A percentile compares a stretch with the other conserved stretches of the same genome.
phyloP scores from a whole-genome alignment of 495 filamentous ascomycete species.

The Penicillium arizonense region DNA sequence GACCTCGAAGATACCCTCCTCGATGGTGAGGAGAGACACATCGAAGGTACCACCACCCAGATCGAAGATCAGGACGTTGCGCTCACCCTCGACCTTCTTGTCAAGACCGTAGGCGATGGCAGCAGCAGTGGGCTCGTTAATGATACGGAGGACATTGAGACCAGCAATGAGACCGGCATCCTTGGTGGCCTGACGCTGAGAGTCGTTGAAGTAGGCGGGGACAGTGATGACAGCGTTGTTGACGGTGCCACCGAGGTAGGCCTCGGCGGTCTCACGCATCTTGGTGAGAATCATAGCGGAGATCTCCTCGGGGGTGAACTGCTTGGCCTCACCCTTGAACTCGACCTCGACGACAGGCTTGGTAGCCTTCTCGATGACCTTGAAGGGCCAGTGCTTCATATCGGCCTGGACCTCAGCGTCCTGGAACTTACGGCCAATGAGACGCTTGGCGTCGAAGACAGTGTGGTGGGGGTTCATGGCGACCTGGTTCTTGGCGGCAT shows the following conservation, averaged over 20 bases:
- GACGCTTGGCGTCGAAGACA: slow-evolving; percentile 97
- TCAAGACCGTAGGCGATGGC: slow-evolving; percentile 97
- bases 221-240: slow-evolving; percentile 95
- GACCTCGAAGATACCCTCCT: slow-evolving; percentile 99
- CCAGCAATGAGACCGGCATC: slow-evolving; percentile 95
- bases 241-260: slow-evolving; percentile 86
- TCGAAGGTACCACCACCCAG: slow-evolving; percentile 99
- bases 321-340: slow-evolving; percentile 91
- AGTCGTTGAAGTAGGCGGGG: slow-evolving; percentile 97
- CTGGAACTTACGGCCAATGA: slow-evolving; percentile 91
- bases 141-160: slow-evolving; percentile 92
- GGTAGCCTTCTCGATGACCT: slow-evolving; percentile 83
- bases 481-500: slow-evolving; percentile 99
- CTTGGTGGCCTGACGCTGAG: slow-evolving; percentile 96
- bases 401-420: slow-evolving; percentile 98
- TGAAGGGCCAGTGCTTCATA: slow-evolving; percentile 98
- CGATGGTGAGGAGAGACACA: slow-evolving; percentile 97
- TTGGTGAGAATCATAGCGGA: slow-evolving; percentile 82
- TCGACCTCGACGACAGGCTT: slow-evolving; percentile 93
- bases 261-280: slow-evolving; percentile 94
- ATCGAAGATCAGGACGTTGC: slow-evolving; percentile 99
- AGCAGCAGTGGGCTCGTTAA: slow-evolving; percentile 95
- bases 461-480: slow-evolving; percentile 98
- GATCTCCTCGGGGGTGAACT: slow-evolving; percentile 89
- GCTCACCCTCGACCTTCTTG: slow-evolving; percentile 94